Evolutionary conservation across 768 basidiomycete species (phyloP), one percentile per base, ranked within the genome.

Genomic region (Lentinula aciculospora): DNA sequence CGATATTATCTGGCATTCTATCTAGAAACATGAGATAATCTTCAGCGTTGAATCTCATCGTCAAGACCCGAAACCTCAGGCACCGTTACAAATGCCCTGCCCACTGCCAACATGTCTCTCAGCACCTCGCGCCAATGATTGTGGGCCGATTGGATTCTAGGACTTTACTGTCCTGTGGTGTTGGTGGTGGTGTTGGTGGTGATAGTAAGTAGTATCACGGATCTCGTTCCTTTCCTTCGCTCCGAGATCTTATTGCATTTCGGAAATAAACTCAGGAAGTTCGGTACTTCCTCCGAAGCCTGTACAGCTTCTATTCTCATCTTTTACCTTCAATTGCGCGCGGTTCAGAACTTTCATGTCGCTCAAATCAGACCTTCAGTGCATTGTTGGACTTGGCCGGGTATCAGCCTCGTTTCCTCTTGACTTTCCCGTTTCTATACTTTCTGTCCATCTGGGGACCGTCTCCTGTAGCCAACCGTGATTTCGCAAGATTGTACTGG

Each of bases 161-260:
- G 32, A n/a, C n/a, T n/a, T n/a, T n/a, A n/a, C n/a, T n/a, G n/a
- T n/a, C n/a, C n/a, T n/a, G 32, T 13, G 32, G 13, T 7, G 32
- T 34, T 34, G 32, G 32, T 34, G 8, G 32, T 13, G 32, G 13
- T 7, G 32, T 34, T 34, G 32, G 32, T 34, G 8, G 32, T 6
- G 31, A 34, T 34, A 39, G 37, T 12, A 15, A n/a, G n/a, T 29
- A 31, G 34, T 23, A 36, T 50, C 29, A 50, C 29, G 29, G 49
- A 50, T 32, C 49, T 50, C 31, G 15, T 27, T n/a, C 19, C 28
- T 17, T 34, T 23, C 21, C 32, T 9, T 34, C 32, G 29, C 34
- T 50, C 49, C 49, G 49, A 50, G 49, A 50, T 50, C 49, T 44
- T n/a, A 44, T 44, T 21, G 42, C 31, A 5, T 28, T 48, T 21